Evolutionary conservation across 306 rosid genomes (phyloP), one percentile per base, ranked within the genome.

Genomic region (Dryas octopetala): DNA sequence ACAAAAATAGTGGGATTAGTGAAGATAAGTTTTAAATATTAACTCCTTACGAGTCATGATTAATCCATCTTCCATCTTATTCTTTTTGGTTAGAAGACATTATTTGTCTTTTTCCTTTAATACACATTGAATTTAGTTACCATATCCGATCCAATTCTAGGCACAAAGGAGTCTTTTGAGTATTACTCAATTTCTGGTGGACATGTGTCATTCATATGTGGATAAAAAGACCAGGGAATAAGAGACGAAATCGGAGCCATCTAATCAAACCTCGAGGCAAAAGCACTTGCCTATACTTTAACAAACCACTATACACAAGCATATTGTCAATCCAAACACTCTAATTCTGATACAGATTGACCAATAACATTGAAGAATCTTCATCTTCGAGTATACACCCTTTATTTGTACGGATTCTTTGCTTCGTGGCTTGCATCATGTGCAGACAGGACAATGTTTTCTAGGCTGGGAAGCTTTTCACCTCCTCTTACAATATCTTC

Each of bases 401-500:
- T 41, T 16, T 12, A 45, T 16, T 9, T 12, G n/a, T 6, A 32
- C 12, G 5, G 7, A 23, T 60, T 59, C 43, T 23, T 70, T 66
- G 45, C 46, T 52, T 74, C 40, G 14, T 43, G 3, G 64, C 60
- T 75, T 47, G 52, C 64, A 65, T 54, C 48, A 9, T 49, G 43
- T 7, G 72, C 58, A 45, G 65, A 10, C 40, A 53, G 43, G 2
- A 32, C 38, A 32, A 32, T 16, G 13, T 47, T 15, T 7, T 71
- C 23, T 61, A 15, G 13, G 60, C 10, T 13, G 44, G 10, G 11
- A 66, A 52, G 73, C 17, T 74, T n/a, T 68, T 63, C 10, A 61
- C 55, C 79, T 54, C 48, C 81, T 75, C 9, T 7, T 7, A 9
- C 40, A 48, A 48, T 70, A 40, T 48, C 28, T 67, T 88, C 70